Evolutionary conservation across 257 asterid genomes (phyloP).

Genomic region (Osmanthus fragrans): DNA sequence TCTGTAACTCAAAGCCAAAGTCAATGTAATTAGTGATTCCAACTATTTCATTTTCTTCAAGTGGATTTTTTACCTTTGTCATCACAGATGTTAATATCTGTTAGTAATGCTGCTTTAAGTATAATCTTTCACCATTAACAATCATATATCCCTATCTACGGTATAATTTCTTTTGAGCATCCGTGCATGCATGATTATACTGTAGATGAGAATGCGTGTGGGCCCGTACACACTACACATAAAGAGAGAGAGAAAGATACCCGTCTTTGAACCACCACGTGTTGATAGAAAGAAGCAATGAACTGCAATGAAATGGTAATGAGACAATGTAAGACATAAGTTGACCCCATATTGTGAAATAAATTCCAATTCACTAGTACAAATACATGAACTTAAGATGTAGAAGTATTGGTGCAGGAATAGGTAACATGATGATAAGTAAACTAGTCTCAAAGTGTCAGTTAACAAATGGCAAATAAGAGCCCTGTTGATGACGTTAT

Average conservation of each 20-base stretch:
- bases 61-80: conserved; percentile 74
- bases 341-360: conserved; percentile 4
- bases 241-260: conserved; percentile 41
- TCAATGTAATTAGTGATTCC: conserved; percentile 93
- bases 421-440: not conserved
- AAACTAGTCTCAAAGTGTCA: not conserved
- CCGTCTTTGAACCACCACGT: conserved; percentile 94
- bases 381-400: not conserved
- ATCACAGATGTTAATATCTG: conserved; percentile 15
- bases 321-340: conserved; percentile 15
- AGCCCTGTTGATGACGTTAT: not conserved
- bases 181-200: not conserved
- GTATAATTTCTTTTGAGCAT: not conserved
- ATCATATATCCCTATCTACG: not conserved
- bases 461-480: not conserved
- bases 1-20: conserved; percentile 88
- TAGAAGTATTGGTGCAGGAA: not conserved
- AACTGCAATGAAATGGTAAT: conserved; percentile 56
- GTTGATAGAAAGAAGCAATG: conserved; percentile 94
- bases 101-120: conserved; percentile 15
- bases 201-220: not conserved
- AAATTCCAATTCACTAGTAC: conserved; percentile 8
- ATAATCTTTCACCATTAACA: conserved; percentile 1
- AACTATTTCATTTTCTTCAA: conserved; percentile 79
- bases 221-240: not conserved